These are phyloP conservation scores for Neofusicoccum laricinum DNA, from an alignment of 2,329 filamentous ascomycete genomes.

Conservation along the genomic window DNA sequence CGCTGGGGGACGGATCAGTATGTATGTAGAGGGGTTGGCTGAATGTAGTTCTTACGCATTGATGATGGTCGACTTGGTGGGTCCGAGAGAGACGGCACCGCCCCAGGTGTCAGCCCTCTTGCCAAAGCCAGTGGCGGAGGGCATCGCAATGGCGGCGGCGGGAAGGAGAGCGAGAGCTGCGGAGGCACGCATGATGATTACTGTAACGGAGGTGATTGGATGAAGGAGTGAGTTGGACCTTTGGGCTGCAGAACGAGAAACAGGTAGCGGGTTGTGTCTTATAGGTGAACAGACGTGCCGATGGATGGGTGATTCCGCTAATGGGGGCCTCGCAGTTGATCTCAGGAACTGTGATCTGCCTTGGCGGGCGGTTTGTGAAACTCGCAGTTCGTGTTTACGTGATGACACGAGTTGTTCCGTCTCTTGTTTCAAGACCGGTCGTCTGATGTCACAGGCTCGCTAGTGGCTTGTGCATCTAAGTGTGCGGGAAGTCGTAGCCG, in stretches of 20 bases:
- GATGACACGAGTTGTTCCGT: background rate
- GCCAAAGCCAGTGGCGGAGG: background rate
- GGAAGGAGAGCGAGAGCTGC: background rate
- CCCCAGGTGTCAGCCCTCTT: slow-evolving; percentile 35
- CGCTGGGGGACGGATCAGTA: slow-evolving; percentile 1
- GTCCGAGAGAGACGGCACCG: slow-evolving; percentile 38
- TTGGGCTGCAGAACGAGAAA: background rate
- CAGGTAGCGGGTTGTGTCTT: background rate
- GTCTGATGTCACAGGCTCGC: background rate
- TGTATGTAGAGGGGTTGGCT: no score
- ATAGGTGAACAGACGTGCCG: background rate
- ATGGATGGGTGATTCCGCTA: background rate
- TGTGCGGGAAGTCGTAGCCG: background rate
- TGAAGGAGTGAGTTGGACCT: background rate
- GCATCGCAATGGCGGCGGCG: background rate
- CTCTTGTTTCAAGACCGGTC: background rate
- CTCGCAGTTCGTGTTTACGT: background rate
- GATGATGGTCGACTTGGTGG: slow-evolving; percentile 38
- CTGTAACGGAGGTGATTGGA: background rate
- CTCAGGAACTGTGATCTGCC: background rate
- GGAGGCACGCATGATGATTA: background rate
- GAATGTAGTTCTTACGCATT: slow-evolving; percentile 22
- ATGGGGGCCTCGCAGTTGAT: background rate
- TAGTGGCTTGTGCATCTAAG: background rate
- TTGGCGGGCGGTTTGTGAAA: background rate